These are phyloP conservation scores for Globisporangium orthogonon DNA, from an alignment of 352 stramenopile genomes.

Conservation along the genomic window DNA sequence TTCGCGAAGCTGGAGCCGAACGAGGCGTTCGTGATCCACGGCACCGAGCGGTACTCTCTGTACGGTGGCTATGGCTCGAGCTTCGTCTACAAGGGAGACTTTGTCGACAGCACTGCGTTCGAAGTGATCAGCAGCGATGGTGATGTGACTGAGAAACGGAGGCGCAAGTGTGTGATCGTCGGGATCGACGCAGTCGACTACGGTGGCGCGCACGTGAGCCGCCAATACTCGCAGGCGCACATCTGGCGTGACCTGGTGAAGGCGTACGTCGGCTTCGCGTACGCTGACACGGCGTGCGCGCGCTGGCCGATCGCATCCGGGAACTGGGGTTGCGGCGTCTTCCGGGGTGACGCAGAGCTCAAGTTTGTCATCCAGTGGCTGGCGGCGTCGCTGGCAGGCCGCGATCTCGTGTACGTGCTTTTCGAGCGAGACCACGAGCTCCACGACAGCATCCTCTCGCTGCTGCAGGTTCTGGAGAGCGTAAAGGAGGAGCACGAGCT, in stretches of 20 bases:
- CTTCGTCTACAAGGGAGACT: constrained; percentile 41
- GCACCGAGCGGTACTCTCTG: constrained; percentile 46
- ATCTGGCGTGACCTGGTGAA: constrained; percentile 69
- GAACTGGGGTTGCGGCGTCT: constrained; percentile 83
- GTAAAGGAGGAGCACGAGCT: constrained; percentile 3
- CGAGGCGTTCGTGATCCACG: constrained; percentile 68
- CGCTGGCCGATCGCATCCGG: constrained; percentile 64
- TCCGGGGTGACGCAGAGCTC: constrained; percentile 60
- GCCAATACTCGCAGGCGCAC: constrained; percentile 38
- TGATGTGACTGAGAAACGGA: constrained; percentile 4
- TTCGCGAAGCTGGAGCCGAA: constrained; percentile 55
- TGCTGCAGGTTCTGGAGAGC: constrained; percentile 10
- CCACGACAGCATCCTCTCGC: constrained; percentile 25
- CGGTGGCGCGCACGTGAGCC: constrained; percentile 21
- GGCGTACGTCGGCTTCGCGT: constrained; percentile 55
- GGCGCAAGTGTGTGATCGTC: constrained; percentile 52
- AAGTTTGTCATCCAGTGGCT: constrained; percentile 85
- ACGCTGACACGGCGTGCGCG: constrained; percentile 14
- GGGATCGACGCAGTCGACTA: constrained; percentile 76
- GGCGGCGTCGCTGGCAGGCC: constrained; percentile 42
- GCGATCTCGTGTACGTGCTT: constrained; percentile 54
- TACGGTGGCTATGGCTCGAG: constrained; percentile 58
- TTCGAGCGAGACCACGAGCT: constrained; percentile 42
- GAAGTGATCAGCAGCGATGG: constrained; percentile 9
- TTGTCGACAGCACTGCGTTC: constrained; percentile 25